Conservation (phyloP, 1,139 yeast species). For the Lodderomyces beijingensis region DNA sequence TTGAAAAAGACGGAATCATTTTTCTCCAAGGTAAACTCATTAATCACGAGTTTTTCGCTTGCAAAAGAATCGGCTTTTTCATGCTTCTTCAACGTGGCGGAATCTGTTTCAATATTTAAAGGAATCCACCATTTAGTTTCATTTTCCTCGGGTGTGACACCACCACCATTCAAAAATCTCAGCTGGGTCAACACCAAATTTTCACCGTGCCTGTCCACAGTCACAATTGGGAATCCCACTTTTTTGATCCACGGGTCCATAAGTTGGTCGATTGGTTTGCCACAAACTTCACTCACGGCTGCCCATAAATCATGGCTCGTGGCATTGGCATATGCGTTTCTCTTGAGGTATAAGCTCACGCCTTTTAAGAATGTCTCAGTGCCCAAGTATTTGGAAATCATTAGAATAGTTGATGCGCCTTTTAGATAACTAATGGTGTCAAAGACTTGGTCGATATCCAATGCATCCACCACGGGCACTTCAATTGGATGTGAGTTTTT, state of each 20-base stretch:
- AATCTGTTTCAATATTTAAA: constrained; percentile 40
- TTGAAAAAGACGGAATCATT: constrained; percentile 38
- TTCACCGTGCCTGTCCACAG: constrained; percentile 42
- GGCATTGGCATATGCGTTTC: constrained; percentile 73
- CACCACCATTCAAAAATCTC: constrained; percentile 73
- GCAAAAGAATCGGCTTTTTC: constrained; percentile 19
- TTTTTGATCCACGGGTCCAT: constrained; percentile 83
- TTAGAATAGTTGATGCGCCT: constrained; percentile 72
- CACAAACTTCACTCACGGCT: constrained; percentile 67
- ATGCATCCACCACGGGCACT: constrained; percentile 76
- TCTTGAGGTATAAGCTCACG: constrained; percentile 63
- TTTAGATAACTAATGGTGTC: constrained; percentile 82
- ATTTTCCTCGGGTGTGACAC: constrained; percentile 79
- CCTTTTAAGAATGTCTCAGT: constrained; percentile 65
- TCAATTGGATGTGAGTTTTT: constrained; percentile 83
- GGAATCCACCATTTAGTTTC: constrained; percentile 77
- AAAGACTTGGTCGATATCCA: constrained; percentile 80
- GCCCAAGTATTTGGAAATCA: constrained; percentile 69
- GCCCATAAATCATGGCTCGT: constrained; percentile 78
- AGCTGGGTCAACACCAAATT: constrained; percentile 58
- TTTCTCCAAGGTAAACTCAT: constrained; percentile 17
- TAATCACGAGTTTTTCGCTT: constrained; percentile 18
- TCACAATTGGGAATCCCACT: constrained; percentile 79
- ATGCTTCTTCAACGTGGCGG: constrained; percentile 1
- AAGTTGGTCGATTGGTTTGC: constrained; percentile 64